Percentiles rank a stretch among this genome's conserved stretches.
phyloP scores from a whole-genome alignment of 2,329 filamentous ascomycete species.

The Trichoderma cornu-damae region DNA sequence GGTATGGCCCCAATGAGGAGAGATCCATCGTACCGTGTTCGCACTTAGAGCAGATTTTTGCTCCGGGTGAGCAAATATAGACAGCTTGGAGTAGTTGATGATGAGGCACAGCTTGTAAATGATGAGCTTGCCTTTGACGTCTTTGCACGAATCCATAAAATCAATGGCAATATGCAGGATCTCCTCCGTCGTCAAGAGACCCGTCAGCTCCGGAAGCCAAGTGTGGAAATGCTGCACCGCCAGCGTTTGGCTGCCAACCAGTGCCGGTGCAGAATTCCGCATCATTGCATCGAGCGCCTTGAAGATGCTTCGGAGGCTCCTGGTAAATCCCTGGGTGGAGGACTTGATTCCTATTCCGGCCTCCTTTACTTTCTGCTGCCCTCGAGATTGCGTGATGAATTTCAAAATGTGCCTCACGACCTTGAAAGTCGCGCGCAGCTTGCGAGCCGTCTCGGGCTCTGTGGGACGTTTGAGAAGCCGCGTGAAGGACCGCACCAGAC shows the following conservation, averaged over 20 bases:
- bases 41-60: slow-evolving; percentile 68
- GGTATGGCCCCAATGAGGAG: slow-evolving; percentile 83
- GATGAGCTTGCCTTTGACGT: slow-evolving; percentile 84
- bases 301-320: slow-evolving; percentile 81
- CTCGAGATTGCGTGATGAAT: slow-evolving; percentile 85
- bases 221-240: slow-evolving; percentile 95
- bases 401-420: slow-evolving; percentile 89
- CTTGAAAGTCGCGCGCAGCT: slow-evolving; percentile 87
- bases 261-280: slow-evolving; percentile 74
- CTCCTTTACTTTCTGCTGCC: slow-evolving; percentile 84
- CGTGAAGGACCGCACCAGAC: slow-evolving; percentile 79
- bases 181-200: slow-evolving; percentile 72
- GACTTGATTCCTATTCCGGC: slow-evolving; percentile 79
- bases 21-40: slow-evolving; percentile 85
- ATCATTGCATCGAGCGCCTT: slow-evolving; percentile 86
- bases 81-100: slow-evolving; percentile 79
- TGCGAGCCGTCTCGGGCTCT: slow-evolving; percentile 76
- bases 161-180: slow-evolving; percentile 87
- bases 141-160: slow-evolving; percentile 85
- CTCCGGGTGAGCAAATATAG: slow-evolving; percentile 74
- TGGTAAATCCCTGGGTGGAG: slow-evolving; percentile 66
- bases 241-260: slow-evolving; percentile 91
- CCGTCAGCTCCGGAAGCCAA: slow-evolving; percentile 87
- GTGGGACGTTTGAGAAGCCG: slow-evolving; percentile 76
- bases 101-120: slow-evolving; percentile 90